Evolutionary conservation across 106 monocot species (phyloP).

Genomic region (Dendrobium huoshanense): DNA sequence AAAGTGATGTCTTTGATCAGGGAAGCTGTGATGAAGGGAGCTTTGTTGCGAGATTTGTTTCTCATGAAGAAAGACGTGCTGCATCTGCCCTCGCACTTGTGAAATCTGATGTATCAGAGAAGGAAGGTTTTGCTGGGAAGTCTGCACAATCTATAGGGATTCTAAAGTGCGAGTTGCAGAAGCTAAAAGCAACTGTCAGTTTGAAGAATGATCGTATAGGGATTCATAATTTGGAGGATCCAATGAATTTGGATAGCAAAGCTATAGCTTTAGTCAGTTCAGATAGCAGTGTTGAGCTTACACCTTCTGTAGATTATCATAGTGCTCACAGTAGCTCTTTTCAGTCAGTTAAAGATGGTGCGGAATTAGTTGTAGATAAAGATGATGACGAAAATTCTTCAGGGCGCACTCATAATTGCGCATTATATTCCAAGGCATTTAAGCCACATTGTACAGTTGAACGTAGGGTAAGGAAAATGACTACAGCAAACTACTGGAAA

Average conservation of each 20-base stretch:
- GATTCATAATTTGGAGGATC: conserved; percentile 24
- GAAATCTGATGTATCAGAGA: conserved; percentile 15
- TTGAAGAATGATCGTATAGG: background rate
- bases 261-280: conserved; percentile 55
- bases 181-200: background rate
- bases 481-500: conserved; percentile 57
- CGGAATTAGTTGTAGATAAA: conserved; percentile 26
- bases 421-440: conserved; percentile 20
- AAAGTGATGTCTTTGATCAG: conserved; percentile 57
- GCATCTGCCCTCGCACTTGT: conserved; percentile 4
- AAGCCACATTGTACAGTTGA: conserved; percentile 40
- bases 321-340: conserved; percentile 28
- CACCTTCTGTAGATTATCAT: conserved; percentile 7
- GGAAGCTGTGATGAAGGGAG: conserved; percentile 57
- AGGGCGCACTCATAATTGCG: conserved; percentile 48
- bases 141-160: background rate
- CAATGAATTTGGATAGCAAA: conserved; percentile 51
- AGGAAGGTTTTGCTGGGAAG: background rate
- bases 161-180: background rate
- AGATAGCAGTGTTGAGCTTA: conserved; percentile 66
- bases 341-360: conserved; percentile 14
- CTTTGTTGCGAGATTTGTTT: conserved; percentile 15
- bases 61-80: conserved; percentile 7
- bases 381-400: conserved; percentile 87
- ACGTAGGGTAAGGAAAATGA: conserved; percentile 49